Evolutionary conservation across 371 early-diverging fungal species (phyloP).

Genomic region (Mucor indicus): DNA sequence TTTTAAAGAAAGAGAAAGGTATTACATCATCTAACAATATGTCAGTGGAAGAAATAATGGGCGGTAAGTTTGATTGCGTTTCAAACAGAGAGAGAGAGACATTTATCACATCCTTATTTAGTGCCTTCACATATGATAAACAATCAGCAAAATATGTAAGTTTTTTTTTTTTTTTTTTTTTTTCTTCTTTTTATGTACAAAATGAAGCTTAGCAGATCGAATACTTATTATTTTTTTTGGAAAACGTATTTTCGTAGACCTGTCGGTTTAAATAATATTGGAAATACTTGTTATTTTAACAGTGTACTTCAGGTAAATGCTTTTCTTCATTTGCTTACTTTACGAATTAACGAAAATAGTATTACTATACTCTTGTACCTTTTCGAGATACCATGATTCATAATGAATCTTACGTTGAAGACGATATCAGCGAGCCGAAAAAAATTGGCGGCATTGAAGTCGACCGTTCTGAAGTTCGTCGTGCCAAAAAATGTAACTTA

Average conservation of each 20-base stretch:
- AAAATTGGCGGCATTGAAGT: constrained; percentile 64
- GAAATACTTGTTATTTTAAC: constrained; percentile 93
- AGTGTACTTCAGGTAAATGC: constrained; percentile 63
- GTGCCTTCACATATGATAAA: constrained; percentile 20
- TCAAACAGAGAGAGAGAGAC: background rate
- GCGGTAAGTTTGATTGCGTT: constrained; percentile 4
- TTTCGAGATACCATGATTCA: constrained; percentile 61
- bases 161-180: background rate
- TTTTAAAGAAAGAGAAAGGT: constrained; percentile 25
- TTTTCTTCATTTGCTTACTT: background rate
- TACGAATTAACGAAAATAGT: constrained; percentile 46
- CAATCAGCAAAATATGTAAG: constrained; percentile 8
- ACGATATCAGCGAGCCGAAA: constrained; percentile 50
- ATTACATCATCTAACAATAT: constrained; percentile 2
- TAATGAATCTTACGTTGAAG: constrained; percentile 51
- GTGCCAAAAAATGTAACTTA: constrained; percentile 48
- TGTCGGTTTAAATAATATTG: constrained; percentile 79
- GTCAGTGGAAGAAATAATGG: constrained; percentile 13
- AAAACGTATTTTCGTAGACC: constrained; percentile 35
- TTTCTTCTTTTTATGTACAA: background rate
- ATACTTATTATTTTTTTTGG: background rate
- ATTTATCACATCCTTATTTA: background rate
- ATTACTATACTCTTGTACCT: constrained; percentile 69
- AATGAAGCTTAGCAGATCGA: background rate
- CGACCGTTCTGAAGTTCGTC: constrained; percentile 46